These are phyloP conservation scores for Starmerella gropengiesseri DNA, from an alignment of 805 yeast species.

Conservation along the genomic window DNA sequence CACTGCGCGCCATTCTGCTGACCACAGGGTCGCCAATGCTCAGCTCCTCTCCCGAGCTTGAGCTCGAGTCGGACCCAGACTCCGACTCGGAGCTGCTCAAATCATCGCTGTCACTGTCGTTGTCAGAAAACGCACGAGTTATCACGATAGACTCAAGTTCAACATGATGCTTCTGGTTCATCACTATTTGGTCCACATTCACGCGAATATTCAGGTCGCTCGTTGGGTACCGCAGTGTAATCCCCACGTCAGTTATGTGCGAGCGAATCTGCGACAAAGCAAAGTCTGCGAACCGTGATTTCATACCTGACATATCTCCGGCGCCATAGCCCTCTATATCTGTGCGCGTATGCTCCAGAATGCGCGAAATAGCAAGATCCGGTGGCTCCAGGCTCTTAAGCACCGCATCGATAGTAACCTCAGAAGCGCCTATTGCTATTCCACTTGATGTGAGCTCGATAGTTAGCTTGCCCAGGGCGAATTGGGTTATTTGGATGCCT, in stretches of 20 bases:
- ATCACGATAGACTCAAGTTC: constrained; percentile 12
- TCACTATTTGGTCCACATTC: constrained; percentile 7
- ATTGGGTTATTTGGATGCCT: constrained; percentile 51
- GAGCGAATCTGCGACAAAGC: constrained; percentile 29
- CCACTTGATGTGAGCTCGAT: constrained; percentile 59
- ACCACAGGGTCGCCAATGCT: neutral
- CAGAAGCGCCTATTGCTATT: constrained; percentile 45
- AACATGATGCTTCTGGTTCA: constrained; percentile 9
- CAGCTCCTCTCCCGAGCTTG: neutral
- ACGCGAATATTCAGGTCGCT: neutral
- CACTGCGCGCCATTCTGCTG: neutral
- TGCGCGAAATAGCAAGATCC: constrained; percentile 22
- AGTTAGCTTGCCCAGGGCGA: constrained; percentile 44
- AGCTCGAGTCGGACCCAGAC: neutral
- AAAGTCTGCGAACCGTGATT: constrained; percentile 31
- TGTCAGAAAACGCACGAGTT: neutral
- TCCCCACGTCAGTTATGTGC: constrained; percentile 13
- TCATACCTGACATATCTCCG: constrained; percentile 27
- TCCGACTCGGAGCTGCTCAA: neutral
- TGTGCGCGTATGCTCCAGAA: constrained; percentile 18
- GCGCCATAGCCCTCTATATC: constrained; percentile 22
- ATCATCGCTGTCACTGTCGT: constrained; percentile 1
- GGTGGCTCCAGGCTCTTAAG: constrained; percentile 15
- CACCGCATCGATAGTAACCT: constrained; percentile 42
- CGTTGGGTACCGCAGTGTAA: constrained; percentile 1